Percentiles rank a stretch among this genome's conserved stretches.
Conservation (phyloP, 257 asterid species). For the Schizonepeta tenuifolia region DNA sequence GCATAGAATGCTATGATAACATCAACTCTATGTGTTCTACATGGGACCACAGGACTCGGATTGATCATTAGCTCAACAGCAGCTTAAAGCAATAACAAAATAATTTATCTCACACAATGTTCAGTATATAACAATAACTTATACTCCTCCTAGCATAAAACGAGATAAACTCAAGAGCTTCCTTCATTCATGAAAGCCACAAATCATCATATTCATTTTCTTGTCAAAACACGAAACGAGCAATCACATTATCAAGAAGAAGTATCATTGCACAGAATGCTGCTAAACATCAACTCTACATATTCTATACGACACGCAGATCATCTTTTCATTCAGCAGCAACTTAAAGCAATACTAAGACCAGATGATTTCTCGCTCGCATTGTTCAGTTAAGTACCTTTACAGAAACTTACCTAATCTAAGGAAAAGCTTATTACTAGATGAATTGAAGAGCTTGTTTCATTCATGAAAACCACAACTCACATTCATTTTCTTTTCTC, state of each 20-base stretch:
- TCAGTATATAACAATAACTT: neutral
- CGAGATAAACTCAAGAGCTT: neutral
- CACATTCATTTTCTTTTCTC: neutral
- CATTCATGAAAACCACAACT: constrained; percentile 9
- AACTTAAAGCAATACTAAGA: neutral
- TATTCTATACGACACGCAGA: too few species aligned
- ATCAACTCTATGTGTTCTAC: neutral
- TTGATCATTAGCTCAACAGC: neutral
- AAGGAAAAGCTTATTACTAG: neutral
- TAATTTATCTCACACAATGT: neutral
- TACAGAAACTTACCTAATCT: neutral
- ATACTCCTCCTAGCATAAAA: too few species aligned
- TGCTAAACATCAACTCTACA: neutral
- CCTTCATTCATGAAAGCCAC: constrained; percentile 8
- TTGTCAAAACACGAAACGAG: neutral
- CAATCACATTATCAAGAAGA: constrained; percentile 10
- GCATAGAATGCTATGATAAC: neutral
- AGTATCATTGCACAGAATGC: neutral
- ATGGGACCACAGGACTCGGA: neutral
- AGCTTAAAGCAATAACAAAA: neutral
- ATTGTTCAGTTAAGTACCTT: neutral
- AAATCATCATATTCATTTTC: neutral
- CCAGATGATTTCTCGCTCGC: neutral
- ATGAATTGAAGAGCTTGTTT: neutral
- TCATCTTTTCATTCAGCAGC: neutral